Conservation (phyloP, 192 early-diverging fungal genomes). For the Linnemannia elongata region DNA sequence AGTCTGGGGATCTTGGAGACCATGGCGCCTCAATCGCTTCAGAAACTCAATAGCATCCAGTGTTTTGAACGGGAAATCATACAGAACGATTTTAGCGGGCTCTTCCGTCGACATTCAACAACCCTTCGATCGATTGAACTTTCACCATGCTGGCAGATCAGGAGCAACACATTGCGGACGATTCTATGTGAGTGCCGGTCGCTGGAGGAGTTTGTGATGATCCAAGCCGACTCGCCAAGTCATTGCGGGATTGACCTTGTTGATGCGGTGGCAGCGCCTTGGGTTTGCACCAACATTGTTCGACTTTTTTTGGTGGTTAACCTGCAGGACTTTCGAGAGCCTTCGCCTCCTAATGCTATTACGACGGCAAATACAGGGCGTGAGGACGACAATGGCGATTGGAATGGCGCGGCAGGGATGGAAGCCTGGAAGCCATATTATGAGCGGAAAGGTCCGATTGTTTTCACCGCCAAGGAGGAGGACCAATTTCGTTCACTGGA, state of each 20-base stretch:
- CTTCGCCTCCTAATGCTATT: not conserved
- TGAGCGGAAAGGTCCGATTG: not conserved
- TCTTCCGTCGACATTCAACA: not conserved
- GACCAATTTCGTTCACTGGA: not conserved
- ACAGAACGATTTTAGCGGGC: not conserved
- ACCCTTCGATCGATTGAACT: not conserved
- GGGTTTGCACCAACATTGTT: not conserved
- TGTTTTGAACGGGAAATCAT: not conserved
- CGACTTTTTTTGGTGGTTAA: not conserved
- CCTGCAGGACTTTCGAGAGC: not conserved
- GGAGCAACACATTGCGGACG: not conserved
- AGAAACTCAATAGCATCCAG: not conserved
- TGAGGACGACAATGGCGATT: not conserved
- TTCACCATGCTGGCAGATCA: not conserved
- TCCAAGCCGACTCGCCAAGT: not conserved
- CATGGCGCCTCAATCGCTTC: not conserved
- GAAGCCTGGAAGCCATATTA: not conserved
- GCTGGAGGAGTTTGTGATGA: not conserved
- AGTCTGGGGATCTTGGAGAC: not conserved
- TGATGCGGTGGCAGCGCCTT: not conserved
- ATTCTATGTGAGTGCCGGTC: not conserved
- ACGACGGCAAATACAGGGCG: not conserved
- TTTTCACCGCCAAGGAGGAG: not conserved
- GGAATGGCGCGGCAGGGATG: not conserved
- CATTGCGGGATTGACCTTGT: not conserved